phyloP scores from a whole-genome alignment of 768 basidiomycete species.

The Boletus huronensis region DNA sequence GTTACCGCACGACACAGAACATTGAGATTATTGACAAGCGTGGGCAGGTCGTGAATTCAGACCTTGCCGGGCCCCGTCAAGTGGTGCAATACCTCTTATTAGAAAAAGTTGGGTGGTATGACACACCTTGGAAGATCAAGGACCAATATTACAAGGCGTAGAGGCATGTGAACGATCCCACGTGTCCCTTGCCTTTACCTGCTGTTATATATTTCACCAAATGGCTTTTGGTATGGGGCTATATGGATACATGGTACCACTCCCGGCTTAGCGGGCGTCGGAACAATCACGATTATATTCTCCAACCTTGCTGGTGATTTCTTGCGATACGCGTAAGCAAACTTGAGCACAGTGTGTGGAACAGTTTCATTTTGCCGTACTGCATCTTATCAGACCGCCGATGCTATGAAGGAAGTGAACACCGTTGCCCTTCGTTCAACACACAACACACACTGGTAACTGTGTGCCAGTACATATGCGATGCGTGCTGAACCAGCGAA shows the following conservation, averaged over 20 bases:
- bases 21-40: constrained; percentile 36
- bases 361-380: no score
- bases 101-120: constrained; percentile 68
- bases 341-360: background rate
- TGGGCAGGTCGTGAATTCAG: constrained; percentile 16
- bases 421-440: no score
- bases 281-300: background rate
- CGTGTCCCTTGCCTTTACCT: background rate
- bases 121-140: constrained; percentile 60
- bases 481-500: background rate
- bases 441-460: no score
- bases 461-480: no score
- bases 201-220: background rate
- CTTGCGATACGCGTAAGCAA: background rate
- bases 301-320: background rate
- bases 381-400: no score
- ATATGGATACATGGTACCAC: background rate
- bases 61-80: constrained; percentile 29
- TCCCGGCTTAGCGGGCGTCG: no score
- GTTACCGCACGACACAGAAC: constrained; percentile 24
- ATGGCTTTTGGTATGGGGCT: background rate
- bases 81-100: constrained; percentile 45
- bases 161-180: background rate
- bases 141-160: constrained; percentile 47
- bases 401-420: no score